Base-by-base conservation (phyloP, 306 rosid species). In the Myrica gale region DNA sequence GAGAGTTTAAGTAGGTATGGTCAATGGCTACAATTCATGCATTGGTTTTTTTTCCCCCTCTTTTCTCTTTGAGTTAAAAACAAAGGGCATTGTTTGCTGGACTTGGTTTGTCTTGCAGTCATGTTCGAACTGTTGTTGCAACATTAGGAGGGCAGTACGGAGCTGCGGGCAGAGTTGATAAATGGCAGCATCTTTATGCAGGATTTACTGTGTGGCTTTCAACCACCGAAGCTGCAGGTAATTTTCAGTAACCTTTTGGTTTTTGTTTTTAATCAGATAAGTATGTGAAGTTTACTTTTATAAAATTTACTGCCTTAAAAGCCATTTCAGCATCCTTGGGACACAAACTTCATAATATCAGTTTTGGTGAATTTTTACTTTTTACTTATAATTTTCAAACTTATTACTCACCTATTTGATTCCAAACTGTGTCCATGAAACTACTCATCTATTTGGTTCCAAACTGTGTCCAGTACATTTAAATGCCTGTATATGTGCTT, bases 171-270 rank as follows among this genome's bases (percentile, higher is more conserved):
- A 90, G 85, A 58, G 77, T 86, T 70, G 87, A 85, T 82, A 86
- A 86, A 63, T 95, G 99, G 97, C 82, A 17, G 77, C 96, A 95
- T 88, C 97, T 95, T 52, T 79, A 85, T 81, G 92, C 97, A 2
- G 97, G 99, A 69, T 95, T 92, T 83, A 92, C 93, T 21, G 80
- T 92, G 75, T 95, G 97, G 97, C 79, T 95, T 82, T 95, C 97
- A 37, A 89, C 85, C 68, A 95, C 97, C n/a, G 89, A 90, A 78
- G 91, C 97, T 63, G 42, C 52, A 65, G 97, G 97, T 90, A 72
- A 73, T 47, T 76, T 46, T 79, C 65, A 47, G 76, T 72, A 57
- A 71, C 79, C 9, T 3, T 53, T 78, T 56, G 42, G 57, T 72
- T n/a, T 23, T 63, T 56, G 15, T 21, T 65, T 76, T 58, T 21